Evolutionary conservation across 192 early-diverging fungal species (phyloP).

Genomic region (Geosiphon pyriformis): DNA sequence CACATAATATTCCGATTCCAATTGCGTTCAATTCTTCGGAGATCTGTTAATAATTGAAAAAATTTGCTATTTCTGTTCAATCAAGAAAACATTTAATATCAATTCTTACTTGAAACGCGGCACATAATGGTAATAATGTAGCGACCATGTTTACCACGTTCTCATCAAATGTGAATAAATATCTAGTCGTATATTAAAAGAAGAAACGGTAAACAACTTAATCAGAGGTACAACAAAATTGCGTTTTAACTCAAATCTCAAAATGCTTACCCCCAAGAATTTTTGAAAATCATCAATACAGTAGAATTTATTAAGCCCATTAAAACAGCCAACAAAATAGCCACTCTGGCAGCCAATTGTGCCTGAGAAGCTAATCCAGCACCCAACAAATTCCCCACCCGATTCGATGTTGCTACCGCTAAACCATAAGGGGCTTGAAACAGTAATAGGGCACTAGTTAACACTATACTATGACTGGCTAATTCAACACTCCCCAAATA

Average conservation of each 20-base stretch:
- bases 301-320: conserved; percentile 50
- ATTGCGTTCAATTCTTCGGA: conserved; percentile 59
- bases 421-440: conserved; percentile 78
- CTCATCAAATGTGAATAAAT: conserved; percentile 60
- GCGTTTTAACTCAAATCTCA: not conserved
- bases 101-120: conserved; percentile 53
- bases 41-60: conserved; percentile 28
- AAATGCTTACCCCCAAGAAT: conserved; percentile 56
- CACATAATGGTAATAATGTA: conserved; percentile 68
- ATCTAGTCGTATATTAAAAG: conserved; percentile 11
- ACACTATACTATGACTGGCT: conserved; percentile 77
- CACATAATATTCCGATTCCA: conserved; percentile 65
- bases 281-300: conserved; percentile 44
- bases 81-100: not conserved
- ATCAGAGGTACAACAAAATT: not conserved
- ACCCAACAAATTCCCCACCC: conserved; percentile 76
- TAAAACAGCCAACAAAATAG: conserved; percentile 46
- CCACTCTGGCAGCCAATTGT: conserved; percentile 41
- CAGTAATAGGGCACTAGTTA: conserved; percentile 65
- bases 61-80: conserved; percentile 17
- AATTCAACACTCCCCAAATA: conserved; percentile 68
- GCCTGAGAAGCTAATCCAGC: conserved; percentile 46
- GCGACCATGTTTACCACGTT: conserved; percentile 68
- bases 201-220: not conserved
- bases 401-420: conserved; percentile 71